Evolutionary conservation across 352 stramenopile species (phyloP), one percentile per base, ranked within the genome.

Genomic region (Saprolegnia parasitica): DNA sequence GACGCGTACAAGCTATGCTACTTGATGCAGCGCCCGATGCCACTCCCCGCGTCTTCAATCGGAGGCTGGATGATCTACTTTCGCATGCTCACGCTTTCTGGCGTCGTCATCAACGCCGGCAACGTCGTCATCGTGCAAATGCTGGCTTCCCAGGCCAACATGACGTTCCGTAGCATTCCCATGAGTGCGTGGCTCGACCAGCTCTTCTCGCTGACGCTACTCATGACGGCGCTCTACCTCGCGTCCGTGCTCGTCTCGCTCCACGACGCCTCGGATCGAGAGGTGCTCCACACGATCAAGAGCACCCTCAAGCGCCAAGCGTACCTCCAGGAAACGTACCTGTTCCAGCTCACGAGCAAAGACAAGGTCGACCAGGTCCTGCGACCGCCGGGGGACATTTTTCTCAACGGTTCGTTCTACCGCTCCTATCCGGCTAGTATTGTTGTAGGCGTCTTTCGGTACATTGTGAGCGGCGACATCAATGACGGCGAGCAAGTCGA

Each of bases 381-480:
- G 2, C 70, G 88, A 6, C 73, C 80, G 23, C 24, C 56, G 0
- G 85, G 85, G 1, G 81, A 75, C 32, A 78, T 91, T 0, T 91
- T 89, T 60, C 80, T 90, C 68, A 91, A 91, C 46, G 63, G 63
- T 70, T 45, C 13, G 49, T 9, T 8, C 23, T 15, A 58, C 16
- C 52, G 52, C 32, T 58, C 13, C 16, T 58, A 29, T 65, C 45
- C 13, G 52, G 23, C 23, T 9, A 18, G 8, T 56, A 26, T 24
- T 6, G 6, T 15, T 21, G 2, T 57, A 70, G 85, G 85, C 35
- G 77, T 93, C 0, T 80, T 83, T 13, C 67, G 74, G 46, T 91
- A 89, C 58, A 68, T 91, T 20, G 75, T 90, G 35, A 91, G 81
- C 20, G 85, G 85, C 24, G 78, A 90, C 74, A 83, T 86, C 40